Base-by-base conservation (phyloP, 768 basidiomycete species). In the Lentinula boryana region DNA sequence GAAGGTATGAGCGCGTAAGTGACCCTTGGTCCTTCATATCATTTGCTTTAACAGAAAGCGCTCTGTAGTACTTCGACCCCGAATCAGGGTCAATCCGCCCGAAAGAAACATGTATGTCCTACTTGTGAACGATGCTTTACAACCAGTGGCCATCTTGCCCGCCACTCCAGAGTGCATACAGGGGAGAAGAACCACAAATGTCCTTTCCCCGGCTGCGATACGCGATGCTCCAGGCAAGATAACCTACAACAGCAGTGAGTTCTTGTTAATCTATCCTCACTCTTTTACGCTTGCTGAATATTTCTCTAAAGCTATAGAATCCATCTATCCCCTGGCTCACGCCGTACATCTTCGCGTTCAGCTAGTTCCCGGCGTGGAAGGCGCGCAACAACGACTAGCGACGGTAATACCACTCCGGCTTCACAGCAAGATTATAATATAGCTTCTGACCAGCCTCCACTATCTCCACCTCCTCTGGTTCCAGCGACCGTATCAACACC, bases 171-270 rank as follows among this genome's bases (percentile, higher is more conserved):
- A 59, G 88, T 94, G 12, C 93, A 95, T 75, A 95, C 93, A 15
- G 93, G 93, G 43, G 93, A 95, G 68, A 82, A 91, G 63, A 94
- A 95, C 74, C 91, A 95, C 76, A 90, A 86, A 62, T 96, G 93
- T 68, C 93, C 94, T 36, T 95, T 93, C 76, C 93, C 94, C n/a
- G 93, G 93, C 23, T 96, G 93, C 71, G 91, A 94, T 67, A 95
- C 93, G 1, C 81, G 90, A 16, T 95, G 94, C 65, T 93, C 91
- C 10, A 78, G 93, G 36, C 92, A 94, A 72, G 94, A 96, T 67
- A 96, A 96, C 65, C 80, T 96, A 4, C 81, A 84, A 54, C 82
- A 84, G 64, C 82, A 84, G 82, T 83, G 57, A 67, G 81, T 78
- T 15, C 32, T 32, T 40, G 38, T 1, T 10, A 38, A 27, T 55